Evolutionary conservation across 108 stramenopile genomes (phyloP).

Genomic region (Cyclotella cryptica): DNA sequence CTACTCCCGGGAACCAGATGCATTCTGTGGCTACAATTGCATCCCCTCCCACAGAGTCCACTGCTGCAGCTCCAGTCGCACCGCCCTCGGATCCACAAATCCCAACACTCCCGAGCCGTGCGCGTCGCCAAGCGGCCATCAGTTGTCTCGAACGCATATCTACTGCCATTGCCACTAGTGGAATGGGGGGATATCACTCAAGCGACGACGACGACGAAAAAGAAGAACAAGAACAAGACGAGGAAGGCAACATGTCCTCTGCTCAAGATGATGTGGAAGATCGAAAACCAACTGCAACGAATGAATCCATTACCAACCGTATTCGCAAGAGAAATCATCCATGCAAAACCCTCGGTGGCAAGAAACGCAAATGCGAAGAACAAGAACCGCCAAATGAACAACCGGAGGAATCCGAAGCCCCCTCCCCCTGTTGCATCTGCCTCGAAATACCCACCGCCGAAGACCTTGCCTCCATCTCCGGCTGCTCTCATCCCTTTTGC

Average conservation of each 20-base stretch:
- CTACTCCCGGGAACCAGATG: too few species aligned
- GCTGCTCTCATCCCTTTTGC: conserved; percentile 86
- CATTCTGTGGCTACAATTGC: too few species aligned
- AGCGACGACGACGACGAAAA: conserved; percentile 5
- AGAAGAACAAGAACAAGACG: not conserved
- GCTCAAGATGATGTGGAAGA: too few species aligned
- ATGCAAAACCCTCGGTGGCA: not conserved
- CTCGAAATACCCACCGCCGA: conserved; percentile 66
- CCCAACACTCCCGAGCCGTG: not conserved
- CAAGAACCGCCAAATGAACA: not conserved
- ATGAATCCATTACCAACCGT: too few species aligned
- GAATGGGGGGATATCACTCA: conserved; percentile 17
- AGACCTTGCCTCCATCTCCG: conserved; percentile 68
- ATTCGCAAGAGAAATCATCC: too few species aligned
- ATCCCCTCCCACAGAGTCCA: too few species aligned
- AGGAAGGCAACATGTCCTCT: too few species aligned
- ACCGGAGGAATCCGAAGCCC: not conserved
- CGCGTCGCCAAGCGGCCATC: conserved; percentile 5
- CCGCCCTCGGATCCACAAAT: not conserved
- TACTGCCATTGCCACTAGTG: conserved; percentile 29
- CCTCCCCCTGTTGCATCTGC: conserved; percentile 77
- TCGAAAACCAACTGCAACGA: too few species aligned
- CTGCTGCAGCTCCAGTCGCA: not conserved
- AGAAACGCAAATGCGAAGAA: not conserved
- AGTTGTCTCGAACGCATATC: conserved; percentile 31